Evolutionary conservation across 441 rosid genomes (phyloP).

Genomic region (Pelargonium fulgidum): DNA sequence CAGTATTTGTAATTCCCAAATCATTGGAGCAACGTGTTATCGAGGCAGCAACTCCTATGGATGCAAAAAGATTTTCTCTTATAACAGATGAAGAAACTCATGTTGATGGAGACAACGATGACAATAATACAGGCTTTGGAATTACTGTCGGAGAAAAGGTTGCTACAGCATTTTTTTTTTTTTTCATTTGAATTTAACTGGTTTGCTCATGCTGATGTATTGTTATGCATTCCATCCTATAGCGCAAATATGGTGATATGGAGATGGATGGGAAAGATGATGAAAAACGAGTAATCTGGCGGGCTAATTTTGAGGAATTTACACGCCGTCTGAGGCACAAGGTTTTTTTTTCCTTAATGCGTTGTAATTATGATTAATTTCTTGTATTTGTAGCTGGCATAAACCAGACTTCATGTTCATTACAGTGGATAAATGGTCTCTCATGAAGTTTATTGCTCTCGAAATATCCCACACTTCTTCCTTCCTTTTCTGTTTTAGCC

Average conservation of each 20-base stretch:
- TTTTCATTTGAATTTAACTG: conserved; percentile 5
- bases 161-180: conserved; percentile 19
- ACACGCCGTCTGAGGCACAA: conserved; percentile 61
- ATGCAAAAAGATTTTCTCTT: conserved; percentile 55
- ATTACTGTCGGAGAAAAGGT: conserved; percentile 58
- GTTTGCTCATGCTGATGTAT: conserved; percentile 24
- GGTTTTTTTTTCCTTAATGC: conserved; percentile 38
- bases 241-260: conserved; percentile 50
- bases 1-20: conserved; percentile 30
- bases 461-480: not conserved
- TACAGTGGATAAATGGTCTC: not conserved
- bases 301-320: conserved; percentile 78
- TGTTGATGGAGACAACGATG: conserved; percentile 30
- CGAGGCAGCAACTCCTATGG: conserved; percentile 65
- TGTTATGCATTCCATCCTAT: conserved; percentile 20
- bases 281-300: conserved; percentile 53
- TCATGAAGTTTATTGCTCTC: not conserved
- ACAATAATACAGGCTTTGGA: conserved; percentile 19
- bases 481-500: not conserved
- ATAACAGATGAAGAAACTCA: conserved; percentile 26
- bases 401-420: not conserved
- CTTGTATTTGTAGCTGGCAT: not conserved
- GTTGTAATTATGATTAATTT: not conserved
- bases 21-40: conserved; percentile 61
- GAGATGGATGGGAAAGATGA: conserved; percentile 36